Evolutionary conservation across 148 eudicot genomes (phyloP).

Genomic region (Simmondsia chinensis): DNA sequence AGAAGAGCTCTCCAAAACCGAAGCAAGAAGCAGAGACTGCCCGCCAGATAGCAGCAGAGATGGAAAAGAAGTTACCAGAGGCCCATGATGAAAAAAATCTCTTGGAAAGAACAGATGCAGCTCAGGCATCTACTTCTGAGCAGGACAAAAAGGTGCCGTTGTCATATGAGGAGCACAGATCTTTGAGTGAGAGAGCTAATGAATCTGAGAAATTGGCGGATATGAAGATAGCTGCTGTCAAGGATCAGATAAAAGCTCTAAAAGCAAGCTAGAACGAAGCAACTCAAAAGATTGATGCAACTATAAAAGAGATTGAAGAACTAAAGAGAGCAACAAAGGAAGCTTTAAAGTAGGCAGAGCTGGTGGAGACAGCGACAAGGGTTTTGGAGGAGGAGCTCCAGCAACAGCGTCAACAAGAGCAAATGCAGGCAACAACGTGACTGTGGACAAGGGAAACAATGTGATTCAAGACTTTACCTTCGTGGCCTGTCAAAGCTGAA

Average conservation of each 20-base stretch:
- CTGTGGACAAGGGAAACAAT: neutral
- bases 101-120: slow-evolving; percentile 12
- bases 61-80: slow-evolving; percentile 31
- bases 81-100: slow-evolving; percentile 42
- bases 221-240: slow-evolving; percentile 43
- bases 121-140: slow-evolving; percentile 14
- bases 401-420: slow-evolving; percentile 37
- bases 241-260: slow-evolving; percentile 52
- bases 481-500: no score
- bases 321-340: slow-evolving; percentile 46
- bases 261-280: slow-evolving; percentile 40
- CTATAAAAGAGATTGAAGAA: slow-evolving; percentile 45
- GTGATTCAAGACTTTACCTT: no score
- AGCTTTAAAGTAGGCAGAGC: slow-evolving; percentile 60
- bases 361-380: slow-evolving; percentile 47
- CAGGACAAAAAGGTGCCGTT: slow-evolving; percentile 27
- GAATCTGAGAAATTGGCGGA: slow-evolving; percentile 37
- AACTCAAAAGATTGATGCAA: slow-evolving; percentile 37
- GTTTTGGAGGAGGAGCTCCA: slow-evolving; percentile 53
- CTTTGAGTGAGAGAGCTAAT: slow-evolving; percentile 37
- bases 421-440: slow-evolving; percentile 6
- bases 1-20: slow-evolving; percentile 13
- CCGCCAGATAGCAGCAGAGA: slow-evolving; percentile 16
- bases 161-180: slow-evolving; percentile 32
- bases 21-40: slow-evolving; percentile 34